Evolutionary conservation across 2,329 filamentous ascomycete species (phyloP).

Genomic region (Knufia fluminis): DNA sequence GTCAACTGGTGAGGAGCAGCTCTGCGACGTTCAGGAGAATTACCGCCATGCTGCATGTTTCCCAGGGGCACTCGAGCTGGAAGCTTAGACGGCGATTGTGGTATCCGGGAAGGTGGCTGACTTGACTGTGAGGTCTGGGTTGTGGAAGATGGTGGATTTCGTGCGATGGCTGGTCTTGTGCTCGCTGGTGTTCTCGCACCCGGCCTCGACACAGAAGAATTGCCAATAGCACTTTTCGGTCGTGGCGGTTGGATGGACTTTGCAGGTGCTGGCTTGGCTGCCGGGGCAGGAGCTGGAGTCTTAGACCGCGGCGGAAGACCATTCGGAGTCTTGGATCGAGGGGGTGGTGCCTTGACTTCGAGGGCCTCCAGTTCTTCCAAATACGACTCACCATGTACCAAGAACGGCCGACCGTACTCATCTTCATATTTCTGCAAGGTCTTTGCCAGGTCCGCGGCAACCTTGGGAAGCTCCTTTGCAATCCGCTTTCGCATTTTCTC

Average conservation of each 20-base stretch:
- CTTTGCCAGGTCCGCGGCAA: slow-evolving; percentile 73
- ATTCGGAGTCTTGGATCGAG: slow-evolving; percentile 67
- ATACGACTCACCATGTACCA: slow-evolving; percentile 86
- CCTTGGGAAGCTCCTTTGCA: slow-evolving; percentile 86
- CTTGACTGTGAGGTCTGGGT: slow-evolving; percentile 20
- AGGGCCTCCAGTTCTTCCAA: slow-evolving; percentile 69
- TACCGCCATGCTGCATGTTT: slow-evolving; percentile 47
- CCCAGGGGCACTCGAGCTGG: slow-evolving; percentile 38
- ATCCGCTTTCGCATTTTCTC: slow-evolving; percentile 99
- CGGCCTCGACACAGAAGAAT: slow-evolving; percentile 33
- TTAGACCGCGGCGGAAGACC: slow-evolving; percentile 46
- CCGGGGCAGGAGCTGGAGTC: slow-evolving; percentile 30
- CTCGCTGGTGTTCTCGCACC: slow-evolving; percentile 40
- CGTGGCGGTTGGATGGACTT: slow-evolving; percentile 21
- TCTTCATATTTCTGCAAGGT: slow-evolving; percentile 83
- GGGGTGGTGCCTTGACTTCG: slow-evolving; percentile 50
- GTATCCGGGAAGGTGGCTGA: slow-evolving; percentile 23
- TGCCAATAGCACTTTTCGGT: slow-evolving; percentile 31
- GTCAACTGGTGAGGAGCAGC: slow-evolving; percentile 33
- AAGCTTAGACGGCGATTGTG: slow-evolving; percentile 41
- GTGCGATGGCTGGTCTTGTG: slow-evolving; percentile 23
- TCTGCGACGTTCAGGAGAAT: slow-evolving; percentile 66
- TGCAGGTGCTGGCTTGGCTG: slow-evolving; percentile 15
- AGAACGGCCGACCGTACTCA: slow-evolving; percentile 85
- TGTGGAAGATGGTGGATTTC: slow-evolving; percentile 21